Base-by-base conservation (phyloP, 306 rosid species). In the Quercus alba region DNA sequence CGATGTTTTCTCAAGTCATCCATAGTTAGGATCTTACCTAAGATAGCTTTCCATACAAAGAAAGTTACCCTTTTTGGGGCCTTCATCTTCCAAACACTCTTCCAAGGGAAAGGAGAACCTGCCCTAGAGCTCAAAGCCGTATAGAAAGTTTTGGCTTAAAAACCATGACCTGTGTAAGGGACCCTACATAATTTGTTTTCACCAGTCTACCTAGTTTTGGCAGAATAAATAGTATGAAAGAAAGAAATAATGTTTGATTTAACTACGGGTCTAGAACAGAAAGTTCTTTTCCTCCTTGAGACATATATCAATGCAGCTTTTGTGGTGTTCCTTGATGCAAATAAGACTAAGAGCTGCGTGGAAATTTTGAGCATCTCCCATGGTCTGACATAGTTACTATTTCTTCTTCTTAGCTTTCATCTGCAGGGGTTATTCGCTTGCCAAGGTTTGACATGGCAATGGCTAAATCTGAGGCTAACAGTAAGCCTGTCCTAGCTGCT, bases 391-490 rank as follows among this genome's bases (percentile, higher is more conserved):
- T 57, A 68, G 64, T 28, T 71, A 76, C 30, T 70, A 68, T 79
- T 75, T 84, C 56, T 77, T 83, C 74, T 79, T 68, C 80, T 57
- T 80, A 95, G 99, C 97, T 95, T 85, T 95, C 99, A 56, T 90
- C 99, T 75, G 98, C 89, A 70, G 97, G 97, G 85, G 78, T 90
- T 82, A 92, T 95, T 87, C 97, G 98, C 72, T 79, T 95, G 86
- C 99, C 99, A 66, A 91, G 88, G 89, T 95, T 95, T 73, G 98
- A 95, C 86, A 93, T 93, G 97, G 93, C 83, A 73, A 93, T 95
- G 97, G 97, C 98, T 85, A 95, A 90, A 84, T 89, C 98, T 7
- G 99, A 95, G 86, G 94, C 92, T 81, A 87, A 91, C 77, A 89
- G 78, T 86, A 93, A 90, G 88, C 97, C 99, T 15, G 94, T 95